These are phyloP conservation scores for Polychaeton citri DNA, from an alignment of 2,329 filamentous ascomycete species.

Conservation along the genomic window DNA sequence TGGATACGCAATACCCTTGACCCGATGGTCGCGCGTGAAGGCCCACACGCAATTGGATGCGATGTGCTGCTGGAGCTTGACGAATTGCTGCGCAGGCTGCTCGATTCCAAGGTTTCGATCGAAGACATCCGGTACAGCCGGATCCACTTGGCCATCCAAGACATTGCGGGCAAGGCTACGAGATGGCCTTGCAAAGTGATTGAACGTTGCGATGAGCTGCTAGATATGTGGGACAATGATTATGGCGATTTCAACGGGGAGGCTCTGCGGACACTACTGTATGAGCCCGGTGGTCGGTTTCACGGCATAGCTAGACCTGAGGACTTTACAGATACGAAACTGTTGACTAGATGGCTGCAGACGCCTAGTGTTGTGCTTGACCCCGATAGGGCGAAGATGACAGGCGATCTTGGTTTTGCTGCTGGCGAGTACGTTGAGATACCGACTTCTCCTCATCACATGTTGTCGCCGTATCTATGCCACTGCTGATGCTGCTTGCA, in stretches of 20 bases:
- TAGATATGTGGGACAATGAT: conserved; percentile 24
- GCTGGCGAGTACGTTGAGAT: conserved; percentile 29
- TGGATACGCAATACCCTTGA: conserved; percentile 39
- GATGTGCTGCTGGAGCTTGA: conserved; percentile 33
- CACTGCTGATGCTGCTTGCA: conserved; percentile 8
- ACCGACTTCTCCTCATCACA: neutral
- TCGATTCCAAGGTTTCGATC: conserved; percentile 16
- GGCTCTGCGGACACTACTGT: conserved; percentile 26
- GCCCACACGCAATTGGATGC: conserved; percentile 27
- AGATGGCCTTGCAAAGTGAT: conserved; percentile 33
- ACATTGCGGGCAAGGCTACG: conserved; percentile 31
- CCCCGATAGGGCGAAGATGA: conserved; percentile 21
- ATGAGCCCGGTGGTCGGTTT: conserved; percentile 29
- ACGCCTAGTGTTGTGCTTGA: conserved; percentile 16
- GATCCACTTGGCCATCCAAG: conserved; percentile 32
- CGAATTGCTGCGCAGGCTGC: conserved; percentile 24
- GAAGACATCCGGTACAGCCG: conserved; percentile 28
- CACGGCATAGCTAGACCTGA: conserved; percentile 26
- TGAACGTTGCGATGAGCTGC: conserved; percentile 31
- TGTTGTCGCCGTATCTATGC: no score
- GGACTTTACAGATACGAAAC: conserved; percentile 26
- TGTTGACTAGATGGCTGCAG: conserved; percentile 20
- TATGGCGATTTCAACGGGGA: conserved; percentile 23
- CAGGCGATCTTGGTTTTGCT: conserved; percentile 31
- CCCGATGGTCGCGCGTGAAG: conserved; percentile 30